phyloP scores from a whole-genome alignment of 495 filamentous ascomycete genomes.

The Penicillium bovifimosum region DNA sequence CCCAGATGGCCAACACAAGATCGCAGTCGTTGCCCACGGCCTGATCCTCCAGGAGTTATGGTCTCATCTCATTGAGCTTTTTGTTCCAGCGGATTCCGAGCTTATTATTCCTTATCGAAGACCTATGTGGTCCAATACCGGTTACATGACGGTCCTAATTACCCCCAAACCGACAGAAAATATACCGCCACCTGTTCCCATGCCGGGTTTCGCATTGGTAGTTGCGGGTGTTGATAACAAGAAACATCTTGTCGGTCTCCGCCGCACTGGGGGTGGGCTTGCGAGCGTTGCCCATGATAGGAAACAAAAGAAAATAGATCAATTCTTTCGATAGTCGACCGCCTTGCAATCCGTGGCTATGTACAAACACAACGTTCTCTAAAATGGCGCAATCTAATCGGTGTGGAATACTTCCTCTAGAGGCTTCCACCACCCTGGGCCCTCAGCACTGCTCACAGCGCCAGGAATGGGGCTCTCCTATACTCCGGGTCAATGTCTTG shows the following conservation, averaged over 20 bases:
- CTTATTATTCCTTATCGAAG: not conserved
- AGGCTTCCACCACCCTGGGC: constrained; percentile 65
- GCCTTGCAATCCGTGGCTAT: constrained; percentile 11
- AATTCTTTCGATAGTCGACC: constrained; percentile 52
- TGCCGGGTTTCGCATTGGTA: constrained; percentile 20
- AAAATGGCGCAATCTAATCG: constrained; percentile 24
- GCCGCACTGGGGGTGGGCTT: constrained; percentile 65
- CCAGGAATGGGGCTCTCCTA: constrained; percentile 53
- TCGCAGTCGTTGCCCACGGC: constrained; percentile 75
- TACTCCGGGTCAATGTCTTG: not conserved
- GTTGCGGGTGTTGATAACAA: constrained; percentile 42
- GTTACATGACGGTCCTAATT: constrained; percentile 51
- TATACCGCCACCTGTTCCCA: not conserved
- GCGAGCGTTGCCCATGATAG: constrained; percentile 68
- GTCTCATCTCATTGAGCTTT: constrained; percentile 51
- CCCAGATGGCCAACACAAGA: constrained; percentile 16
- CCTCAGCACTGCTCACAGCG: constrained; percentile 56
- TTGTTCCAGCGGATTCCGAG: constrained; percentile 34
- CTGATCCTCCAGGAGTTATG: constrained; percentile 67
- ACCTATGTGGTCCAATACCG: constrained; percentile 57
- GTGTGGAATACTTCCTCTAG: constrained; percentile 68
- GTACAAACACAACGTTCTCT: not conserved
- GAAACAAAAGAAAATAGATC: constrained; percentile 65
- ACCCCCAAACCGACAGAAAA: constrained; percentile 1
- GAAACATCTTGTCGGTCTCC: constrained; percentile 64